These are phyloP conservation scores for Cladophialophora carrionii DNA, from an alignment of 2,329 filamentous ascomycete species.

Conservation along the genomic window DNA sequence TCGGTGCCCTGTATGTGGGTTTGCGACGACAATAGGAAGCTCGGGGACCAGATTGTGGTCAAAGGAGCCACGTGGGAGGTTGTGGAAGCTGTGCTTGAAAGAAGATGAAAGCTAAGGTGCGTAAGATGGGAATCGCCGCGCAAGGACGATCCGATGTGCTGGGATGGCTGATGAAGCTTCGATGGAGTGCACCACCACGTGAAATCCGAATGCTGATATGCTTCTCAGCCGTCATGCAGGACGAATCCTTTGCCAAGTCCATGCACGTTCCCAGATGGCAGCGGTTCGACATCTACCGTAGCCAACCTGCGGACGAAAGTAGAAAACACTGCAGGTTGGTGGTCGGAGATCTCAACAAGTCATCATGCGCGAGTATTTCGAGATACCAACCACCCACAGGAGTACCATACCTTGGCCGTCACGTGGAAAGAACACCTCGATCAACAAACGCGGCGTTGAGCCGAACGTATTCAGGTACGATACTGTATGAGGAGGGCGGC, in stretches of 20 bases:
- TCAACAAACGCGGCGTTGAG: neutral
- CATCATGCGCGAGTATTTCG: too few relatives aligned
- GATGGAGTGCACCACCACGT: neutral
- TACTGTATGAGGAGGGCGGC: neutral
- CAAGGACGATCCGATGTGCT: neutral
- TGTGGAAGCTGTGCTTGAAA: conserved; percentile 19
- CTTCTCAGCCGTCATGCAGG: neutral
- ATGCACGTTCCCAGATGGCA: neutral
- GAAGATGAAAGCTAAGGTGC: neutral
- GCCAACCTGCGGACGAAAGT: too few relatives aligned
- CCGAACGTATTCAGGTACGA: neutral
- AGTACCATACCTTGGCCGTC: neutral
- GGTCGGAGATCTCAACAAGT: too few relatives aligned
- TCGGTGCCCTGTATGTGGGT: conserved; percentile 28
- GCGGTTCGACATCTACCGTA: neutral
- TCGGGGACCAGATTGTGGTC: conserved; percentile 27
- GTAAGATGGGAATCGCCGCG: neutral
- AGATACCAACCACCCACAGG: too few relatives aligned
- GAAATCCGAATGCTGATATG: neutral
- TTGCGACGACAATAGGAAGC: conserved; percentile 21
- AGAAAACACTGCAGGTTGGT: too few relatives aligned
- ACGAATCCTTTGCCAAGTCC: neutral
- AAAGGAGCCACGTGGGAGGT: conserved; percentile 25
- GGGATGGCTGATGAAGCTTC: conserved; percentile 1
- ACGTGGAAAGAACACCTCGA: neutral